Base-by-base conservation (phyloP, 2,329 filamentous ascomycete genomes). In the Arthrobotrys entomopaga region DNA sequence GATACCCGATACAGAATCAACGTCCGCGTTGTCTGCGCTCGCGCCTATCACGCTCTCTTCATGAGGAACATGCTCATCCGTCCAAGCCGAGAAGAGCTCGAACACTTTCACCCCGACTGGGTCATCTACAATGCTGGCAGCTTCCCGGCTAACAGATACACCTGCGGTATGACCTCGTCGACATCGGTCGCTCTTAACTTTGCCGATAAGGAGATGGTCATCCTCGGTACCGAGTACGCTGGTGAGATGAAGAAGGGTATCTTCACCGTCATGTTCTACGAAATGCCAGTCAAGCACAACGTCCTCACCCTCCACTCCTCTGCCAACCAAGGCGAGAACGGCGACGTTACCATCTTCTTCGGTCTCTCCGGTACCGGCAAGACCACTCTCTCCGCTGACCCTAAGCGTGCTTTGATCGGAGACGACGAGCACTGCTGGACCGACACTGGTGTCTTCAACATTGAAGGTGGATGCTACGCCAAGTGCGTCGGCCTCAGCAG, bases 31-130 rank as follows among this genome's bases (percentile, higher is more conserved):
- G 93, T 99, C 81, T 99, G 95, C 85, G 95, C 95, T 78, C 93
- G 95, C 82, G 95, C 95, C 83, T 99, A 99, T 87, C 95, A 99
- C 87, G 95, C 95, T 76, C 89, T 99, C 78, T 99, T 99, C 89
- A 99, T 99, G 95, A 92, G 93, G 82, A 99, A 99, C 87, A 99
- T 99, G 95, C 91, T 99, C 81, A 99, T 99, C 86, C 91, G 95
- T 79, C 95, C 95, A 77, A 86, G 89, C 61, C 88, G 88, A 77
- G 91, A 96, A 84, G 93, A 99, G 86, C 90, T 99, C 65, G 91
- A 97, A 85, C 88, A 92, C 84, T 99, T 99, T 89, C 92, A 97
- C 84, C 95, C 95, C 80, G 94, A 99, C 86, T 99, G 99, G 86
- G 94, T 94, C 80, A 98, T 99, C 85, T 99, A 99, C 90, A 99